Conservation (phyloP, 2,329 filamentous ascomycete species). For the Neofusicoccum cordaticola region DNA sequence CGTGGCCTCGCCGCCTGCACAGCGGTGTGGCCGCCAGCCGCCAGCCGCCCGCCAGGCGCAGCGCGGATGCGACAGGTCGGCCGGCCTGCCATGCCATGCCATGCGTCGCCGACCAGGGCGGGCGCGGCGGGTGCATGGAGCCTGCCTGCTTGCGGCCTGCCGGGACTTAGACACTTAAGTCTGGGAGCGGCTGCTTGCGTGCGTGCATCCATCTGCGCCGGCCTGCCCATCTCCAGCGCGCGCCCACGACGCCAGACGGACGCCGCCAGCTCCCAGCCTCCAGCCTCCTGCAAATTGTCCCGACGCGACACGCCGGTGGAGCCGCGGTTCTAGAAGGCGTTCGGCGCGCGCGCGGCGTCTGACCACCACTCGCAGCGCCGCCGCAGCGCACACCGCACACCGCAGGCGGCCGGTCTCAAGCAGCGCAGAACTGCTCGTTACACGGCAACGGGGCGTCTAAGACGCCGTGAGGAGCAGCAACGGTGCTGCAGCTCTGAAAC, state of each 20-base stretch:
- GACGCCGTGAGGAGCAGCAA: not conserved
- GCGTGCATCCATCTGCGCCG: not conserved
- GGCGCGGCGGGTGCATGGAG: not conserved
- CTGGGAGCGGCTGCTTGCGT: not conserved
- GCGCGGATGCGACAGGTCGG: slow-evolving; percentile 9
- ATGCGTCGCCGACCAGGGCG: not conserved
- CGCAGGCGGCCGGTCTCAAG: not conserved
- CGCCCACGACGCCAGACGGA: not conserved
- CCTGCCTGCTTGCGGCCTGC: not conserved
- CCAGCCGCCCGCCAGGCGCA: not conserved
- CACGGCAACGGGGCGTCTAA: slow-evolving; percentile 10
- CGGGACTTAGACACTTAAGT: slow-evolving; percentile 1
- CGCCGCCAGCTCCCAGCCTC: not conserved
- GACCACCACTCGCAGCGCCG: not conserved
- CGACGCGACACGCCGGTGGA: not conserved
- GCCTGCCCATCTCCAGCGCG: not conserved
- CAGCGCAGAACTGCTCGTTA: not conserved
- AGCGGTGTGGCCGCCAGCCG: slow-evolving; percentile 10
- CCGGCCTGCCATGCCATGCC: slow-evolving; percentile 3
- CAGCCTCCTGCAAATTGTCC: not conserved
- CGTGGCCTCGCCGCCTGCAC: not conserved
- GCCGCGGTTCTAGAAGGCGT: slow-evolving; percentile 4
- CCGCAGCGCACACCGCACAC: not conserved
- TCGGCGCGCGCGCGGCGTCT: not conserved
- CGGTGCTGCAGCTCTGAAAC: slow-evolving; percentile 17